Evolutionary conservation across 2,329 filamentous ascomycete genomes (phyloP).

Genomic region (Ophiostoma fasciatum): DNA sequence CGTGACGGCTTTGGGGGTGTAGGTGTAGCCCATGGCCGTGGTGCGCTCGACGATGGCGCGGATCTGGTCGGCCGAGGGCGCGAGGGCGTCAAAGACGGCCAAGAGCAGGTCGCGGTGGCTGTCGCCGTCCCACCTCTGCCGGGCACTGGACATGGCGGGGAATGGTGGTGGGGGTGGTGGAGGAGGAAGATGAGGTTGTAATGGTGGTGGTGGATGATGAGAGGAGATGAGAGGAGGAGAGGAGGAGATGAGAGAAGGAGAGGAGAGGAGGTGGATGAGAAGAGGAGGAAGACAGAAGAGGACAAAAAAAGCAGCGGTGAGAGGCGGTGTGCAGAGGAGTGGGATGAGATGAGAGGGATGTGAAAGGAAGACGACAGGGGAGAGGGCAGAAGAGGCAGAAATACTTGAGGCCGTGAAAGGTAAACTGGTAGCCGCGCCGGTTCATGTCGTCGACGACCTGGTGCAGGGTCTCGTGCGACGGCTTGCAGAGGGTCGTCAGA

Average conservation of each 20-base stretch:
- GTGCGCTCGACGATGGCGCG: constrained; percentile 13
- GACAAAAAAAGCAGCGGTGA: not conserved
- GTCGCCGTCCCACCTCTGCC: constrained; percentile 14
- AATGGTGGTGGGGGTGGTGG: not conserved
- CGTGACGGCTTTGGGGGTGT: constrained; percentile 17
- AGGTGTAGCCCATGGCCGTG: constrained; percentile 14
- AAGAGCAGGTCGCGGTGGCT: constrained; percentile 18
- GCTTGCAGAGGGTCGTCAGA: constrained; percentile 23
- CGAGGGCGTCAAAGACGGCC: constrained; percentile 12
- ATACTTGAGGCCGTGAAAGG: constrained; percentile 9
- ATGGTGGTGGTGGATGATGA: not conserved
- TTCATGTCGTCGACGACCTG: constrained; percentile 14
- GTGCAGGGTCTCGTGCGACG: constrained; percentile 17
- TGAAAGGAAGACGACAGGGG: not conserved
- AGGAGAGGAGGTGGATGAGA: not conserved
- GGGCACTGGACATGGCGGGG: constrained; percentile 2
- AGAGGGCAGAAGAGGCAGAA: too few relatives aligned
- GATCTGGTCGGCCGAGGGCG: constrained; percentile 15
- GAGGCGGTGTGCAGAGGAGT: too few relatives aligned
- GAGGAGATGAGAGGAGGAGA: not conserved
- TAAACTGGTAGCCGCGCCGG: constrained; percentile 15
- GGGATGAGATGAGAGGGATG: not conserved
- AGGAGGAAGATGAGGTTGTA: not conserved
- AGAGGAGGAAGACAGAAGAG: too few relatives aligned
- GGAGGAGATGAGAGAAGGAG: not conserved